Evolutionary conservation across 2,329 filamentous ascomycete species (phyloP), one percentile per base, ranked within the genome.

Genomic region (Lasiodiplodia hormozganensis): DNA sequence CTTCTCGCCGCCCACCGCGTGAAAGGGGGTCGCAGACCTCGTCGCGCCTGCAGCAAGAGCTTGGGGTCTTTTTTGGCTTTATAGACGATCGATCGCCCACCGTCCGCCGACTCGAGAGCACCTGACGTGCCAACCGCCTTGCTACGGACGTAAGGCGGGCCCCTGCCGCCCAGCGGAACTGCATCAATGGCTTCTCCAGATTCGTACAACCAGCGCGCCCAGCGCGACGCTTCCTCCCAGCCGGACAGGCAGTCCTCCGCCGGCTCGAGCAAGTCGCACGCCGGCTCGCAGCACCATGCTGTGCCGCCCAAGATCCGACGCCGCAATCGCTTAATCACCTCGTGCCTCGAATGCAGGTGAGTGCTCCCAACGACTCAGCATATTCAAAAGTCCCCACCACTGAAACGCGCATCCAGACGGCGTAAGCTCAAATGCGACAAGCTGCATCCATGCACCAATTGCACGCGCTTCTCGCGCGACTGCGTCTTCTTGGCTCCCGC

Each of bases 371-470:
- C 18, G 18, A 23, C 21, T 34, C 52, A 18, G 53, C 14, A 14
- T 60, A 28, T 56, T 31, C 54, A 49, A 49, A 12, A 36, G 51
- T 25, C 47, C 23, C 23, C 67, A 77, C 93, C 90, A 21, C 58
- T 68, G 57, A 68, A 34, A 40, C 43, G 51, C 18, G 2, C n/a
- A 5, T 36, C n/a, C 76, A 86, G 92, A 49, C 87, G 91, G 25
- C 86, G 92, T 51, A 95, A 95, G 79, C 83, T 94, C 68, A 92
- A 92, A 77, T 95, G 92, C 80, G 90, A 92, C 81, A 93, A 92
- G 76, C 79, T 84, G 23, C 86, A 90, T 62, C 90, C 92, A 70
- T 95, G 92, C 76, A 84, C 84, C 71, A 92, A 92, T 77, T 91
- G 89, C 78, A 79, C 78, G n/a, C 80, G 84, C 64, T 83, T 82